Conservation (phyloP, 164 flowering plant genomes). For the Magnolia officinalis region DNA sequence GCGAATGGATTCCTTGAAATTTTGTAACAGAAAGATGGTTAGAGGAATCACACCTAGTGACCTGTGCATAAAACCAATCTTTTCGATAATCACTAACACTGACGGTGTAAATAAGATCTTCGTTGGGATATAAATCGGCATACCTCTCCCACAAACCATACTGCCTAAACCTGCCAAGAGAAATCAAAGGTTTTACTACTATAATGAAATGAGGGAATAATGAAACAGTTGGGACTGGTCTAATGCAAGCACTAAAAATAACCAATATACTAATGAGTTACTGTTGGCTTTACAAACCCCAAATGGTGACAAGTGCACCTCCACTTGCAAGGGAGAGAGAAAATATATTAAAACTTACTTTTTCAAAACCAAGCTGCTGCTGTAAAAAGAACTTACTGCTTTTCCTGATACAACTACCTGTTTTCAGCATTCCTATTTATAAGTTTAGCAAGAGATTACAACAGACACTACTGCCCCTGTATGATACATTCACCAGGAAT, state of each 20-base stretch:
- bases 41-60: conserved; percentile 43
- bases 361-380: too few relatives aligned
- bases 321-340: too few relatives aligned
- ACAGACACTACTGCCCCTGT: too few relatives aligned
- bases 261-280: too few relatives aligned
- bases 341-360: too few relatives aligned
- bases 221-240: background rate
- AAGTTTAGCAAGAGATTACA: too few relatives aligned
- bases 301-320: too few relatives aligned
- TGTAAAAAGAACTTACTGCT: too few relatives aligned
- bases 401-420: too few relatives aligned
- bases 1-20: background rate
- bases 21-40: background rate
- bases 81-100: conserved; percentile 50
- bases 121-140: conserved; percentile 59
- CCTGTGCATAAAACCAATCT: conserved; percentile 88
- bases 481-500: too few relatives aligned
- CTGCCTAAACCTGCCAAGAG: conserved; percentile 58
- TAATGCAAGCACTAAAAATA: background rate
- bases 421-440: too few relatives aligned
- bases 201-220: background rate
- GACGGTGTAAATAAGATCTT: conserved; percentile 56
- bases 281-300: too few relatives aligned
- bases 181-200: background rate
- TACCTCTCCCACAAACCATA: conserved; percentile 90